Evolutionary conservation across 1,284 basidiomycete genomes (phyloP).

Genomic region (Vanrija humicola): DNA sequence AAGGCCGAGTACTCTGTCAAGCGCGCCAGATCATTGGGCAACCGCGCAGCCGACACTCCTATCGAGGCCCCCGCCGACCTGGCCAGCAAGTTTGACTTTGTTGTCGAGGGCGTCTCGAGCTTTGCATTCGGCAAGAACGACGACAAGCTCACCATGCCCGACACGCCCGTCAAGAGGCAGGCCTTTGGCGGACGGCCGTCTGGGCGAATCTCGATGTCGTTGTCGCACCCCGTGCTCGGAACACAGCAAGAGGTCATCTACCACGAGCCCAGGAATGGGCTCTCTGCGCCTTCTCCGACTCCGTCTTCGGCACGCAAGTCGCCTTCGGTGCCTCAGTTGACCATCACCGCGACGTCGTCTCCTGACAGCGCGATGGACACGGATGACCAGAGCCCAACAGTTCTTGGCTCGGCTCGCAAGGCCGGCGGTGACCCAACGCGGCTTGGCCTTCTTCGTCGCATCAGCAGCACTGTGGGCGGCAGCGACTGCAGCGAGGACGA

Average conservation of each 20-base stretch:
- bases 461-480: constrained; percentile 30
- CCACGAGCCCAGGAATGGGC: background rate
- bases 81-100: constrained; percentile 38
- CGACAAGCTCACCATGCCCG: constrained; percentile 45
- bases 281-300: constrained; percentile 12
- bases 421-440: constrained; percentile 7
- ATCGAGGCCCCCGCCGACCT: constrained; percentile 25
- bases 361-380: constrained; percentile 48
- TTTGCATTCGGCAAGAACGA: constrained; percentile 25
- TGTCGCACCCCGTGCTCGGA: constrained; percentile 13
- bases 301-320: constrained; percentile 12
- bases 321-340: constrained; percentile 27
- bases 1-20: constrained; percentile 7
- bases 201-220: constrained; percentile 11
- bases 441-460: constrained; percentile 34
- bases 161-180: constrained; percentile 49
- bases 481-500: constrained; percentile 46
- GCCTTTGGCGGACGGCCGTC: constrained; percentile 27
- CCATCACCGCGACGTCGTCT: constrained; percentile 30
- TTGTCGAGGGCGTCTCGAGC: constrained; percentile 36
- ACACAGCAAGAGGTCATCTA: background rate
- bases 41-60: constrained; percentile 15
- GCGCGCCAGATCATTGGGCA: constrained; percentile 15
- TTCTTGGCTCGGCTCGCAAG: constrained; percentile 19
- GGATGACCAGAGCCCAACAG: constrained; percentile 38